phyloP scores from a whole-genome alignment of 345 rosid genomes.

The Isatis tinctoria region DNA sequence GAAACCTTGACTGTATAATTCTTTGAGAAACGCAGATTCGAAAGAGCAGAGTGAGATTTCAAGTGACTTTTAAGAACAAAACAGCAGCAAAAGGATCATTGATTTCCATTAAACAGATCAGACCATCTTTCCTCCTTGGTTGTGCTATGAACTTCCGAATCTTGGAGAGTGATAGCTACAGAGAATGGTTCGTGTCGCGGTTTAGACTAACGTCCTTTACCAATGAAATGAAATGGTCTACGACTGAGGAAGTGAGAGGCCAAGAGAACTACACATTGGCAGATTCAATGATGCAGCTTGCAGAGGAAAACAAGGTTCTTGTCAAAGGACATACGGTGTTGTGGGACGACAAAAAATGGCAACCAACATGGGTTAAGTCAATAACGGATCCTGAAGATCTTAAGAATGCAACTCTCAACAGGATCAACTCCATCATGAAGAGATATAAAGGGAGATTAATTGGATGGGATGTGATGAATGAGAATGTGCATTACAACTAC shows the following conservation, averaged over 20 bases:
- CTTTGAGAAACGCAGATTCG: conserved; percentile 40
- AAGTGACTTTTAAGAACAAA: conserved; percentile 38
- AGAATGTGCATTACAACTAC: conserved; percentile 68
- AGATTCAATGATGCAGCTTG: conserved; percentile 54
- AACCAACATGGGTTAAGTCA: conserved; percentile 57
- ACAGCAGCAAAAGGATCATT: conserved; percentile 39
- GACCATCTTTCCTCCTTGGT: conserved; percentile 54
- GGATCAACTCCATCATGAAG: conserved; percentile 56
- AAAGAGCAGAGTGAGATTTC: conserved; percentile 50
- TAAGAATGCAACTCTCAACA: conserved; percentile 33
- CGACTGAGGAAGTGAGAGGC: conserved; percentile 55
- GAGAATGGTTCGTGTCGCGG: conserved; percentile 62
- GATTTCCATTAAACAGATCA: conserved; percentile 45
- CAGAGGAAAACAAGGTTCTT: conserved; percentile 36
- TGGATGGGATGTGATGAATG: conserved; percentile 83
- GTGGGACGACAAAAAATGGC: conserved; percentile 59
- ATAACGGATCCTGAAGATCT: conserved; percentile 42
- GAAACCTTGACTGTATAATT: neutral
- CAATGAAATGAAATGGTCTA: conserved; percentile 88
- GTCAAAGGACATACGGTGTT: conserved; percentile 71
- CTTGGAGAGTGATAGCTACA: conserved; percentile 45
- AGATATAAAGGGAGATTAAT: conserved; percentile 60
- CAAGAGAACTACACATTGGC: conserved; percentile 54
- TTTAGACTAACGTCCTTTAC: conserved; percentile 68
- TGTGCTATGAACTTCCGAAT: conserved; percentile 67